phyloP scores from a whole-genome alignment of 257 asterid genomes.

The Salvia rosmarinus region DNA sequence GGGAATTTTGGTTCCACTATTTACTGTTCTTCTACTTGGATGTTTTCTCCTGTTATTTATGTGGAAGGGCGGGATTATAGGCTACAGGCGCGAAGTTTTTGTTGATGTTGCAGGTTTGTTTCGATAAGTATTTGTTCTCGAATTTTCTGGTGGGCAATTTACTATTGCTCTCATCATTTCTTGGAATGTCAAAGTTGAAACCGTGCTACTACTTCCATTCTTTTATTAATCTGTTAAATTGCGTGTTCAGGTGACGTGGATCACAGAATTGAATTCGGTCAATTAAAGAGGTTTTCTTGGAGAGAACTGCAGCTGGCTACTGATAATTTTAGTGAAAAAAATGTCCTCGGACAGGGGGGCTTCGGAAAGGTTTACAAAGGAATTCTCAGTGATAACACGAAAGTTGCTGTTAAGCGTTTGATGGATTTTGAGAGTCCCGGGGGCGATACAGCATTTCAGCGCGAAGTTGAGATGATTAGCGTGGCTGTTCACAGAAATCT shows the following conservation, averaged over 20 bases:
- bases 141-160: not conserved
- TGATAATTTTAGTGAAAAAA: slow-evolving; percentile 70
- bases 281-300: slow-evolving; percentile 86
- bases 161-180: not conserved
- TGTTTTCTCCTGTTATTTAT: slow-evolving; percentile 50
- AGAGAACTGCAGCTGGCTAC: slow-evolving; percentile 88
- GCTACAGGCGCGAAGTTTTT: slow-evolving; percentile 59
- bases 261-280: slow-evolving; percentile 81
- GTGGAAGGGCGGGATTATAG: slow-evolving; percentile 55
- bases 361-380: slow-evolving; percentile 94
- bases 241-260: slow-evolving; percentile 72
- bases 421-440: slow-evolving; percentile 87
- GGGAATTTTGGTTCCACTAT: slow-evolving; percentile 62
- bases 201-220: slow-evolving; percentile 9
- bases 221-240: slow-evolving; percentile 1
- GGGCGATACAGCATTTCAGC: slow-evolving; percentile 85
- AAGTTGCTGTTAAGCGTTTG: slow-evolving; percentile 86
- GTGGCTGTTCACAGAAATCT: slow-evolving; percentile 93
- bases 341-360: slow-evolving; percentile 86
- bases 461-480: slow-evolving; percentile 95
- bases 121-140: not conserved
- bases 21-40: slow-evolving; percentile 60
- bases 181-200: not conserved
- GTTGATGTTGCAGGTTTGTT: slow-evolving; percentile 85
- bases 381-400: slow-evolving; percentile 69